A percentile compares a stretch with the other conserved stretches of the same genome.
phyloP scores from a whole-genome alignment of 768 basidiomycete species.

The Lentinula sp. region DNA sequence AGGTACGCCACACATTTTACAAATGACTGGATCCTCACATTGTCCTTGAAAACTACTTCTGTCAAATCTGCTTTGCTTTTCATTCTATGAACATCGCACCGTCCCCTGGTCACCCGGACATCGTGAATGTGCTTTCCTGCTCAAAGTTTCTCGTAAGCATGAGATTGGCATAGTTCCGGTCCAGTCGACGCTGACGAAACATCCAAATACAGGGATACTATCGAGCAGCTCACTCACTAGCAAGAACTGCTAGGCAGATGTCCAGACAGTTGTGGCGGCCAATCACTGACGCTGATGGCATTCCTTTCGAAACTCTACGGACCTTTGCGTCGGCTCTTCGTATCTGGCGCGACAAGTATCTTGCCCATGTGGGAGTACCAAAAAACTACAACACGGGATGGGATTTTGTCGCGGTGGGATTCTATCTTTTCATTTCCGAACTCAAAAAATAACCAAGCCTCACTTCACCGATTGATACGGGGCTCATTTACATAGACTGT shows the following conservation, averaged over 20 bases:
- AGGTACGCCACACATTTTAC: slow-evolving; percentile 39
- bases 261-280: slow-evolving; percentile 80
- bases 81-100: neutral
- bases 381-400: slow-evolving; percentile 78
- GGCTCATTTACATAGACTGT: slow-evolving; percentile 28
- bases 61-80: neutral
- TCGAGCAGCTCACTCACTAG: slow-evolving; percentile 75
- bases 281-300: slow-evolving; percentile 67
- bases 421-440: neutral
- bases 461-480: slow-evolving; percentile 1
- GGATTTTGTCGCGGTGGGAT: slow-evolving; percentile 71
- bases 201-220: slow-evolving; percentile 64
- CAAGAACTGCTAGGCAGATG: slow-evolving; percentile 76
- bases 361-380: slow-evolving; percentile 80
- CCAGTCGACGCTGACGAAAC: slow-evolving; percentile 4
- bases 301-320: slow-evolving; percentile 60
- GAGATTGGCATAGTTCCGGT: neutral
- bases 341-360: slow-evolving; percentile 72
- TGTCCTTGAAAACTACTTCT: neutral
- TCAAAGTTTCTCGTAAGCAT: slow-evolving; percentile 61
- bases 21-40: neutral
- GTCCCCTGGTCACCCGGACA: neutral
- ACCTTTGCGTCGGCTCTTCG: slow-evolving; percentile 50
- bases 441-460: neutral
- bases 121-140: neutral